These are phyloP conservation scores for Aphanomyces cochlioides DNA, from an alignment of 352 stramenopile genomes.

Conservation along the genomic window DNA sequence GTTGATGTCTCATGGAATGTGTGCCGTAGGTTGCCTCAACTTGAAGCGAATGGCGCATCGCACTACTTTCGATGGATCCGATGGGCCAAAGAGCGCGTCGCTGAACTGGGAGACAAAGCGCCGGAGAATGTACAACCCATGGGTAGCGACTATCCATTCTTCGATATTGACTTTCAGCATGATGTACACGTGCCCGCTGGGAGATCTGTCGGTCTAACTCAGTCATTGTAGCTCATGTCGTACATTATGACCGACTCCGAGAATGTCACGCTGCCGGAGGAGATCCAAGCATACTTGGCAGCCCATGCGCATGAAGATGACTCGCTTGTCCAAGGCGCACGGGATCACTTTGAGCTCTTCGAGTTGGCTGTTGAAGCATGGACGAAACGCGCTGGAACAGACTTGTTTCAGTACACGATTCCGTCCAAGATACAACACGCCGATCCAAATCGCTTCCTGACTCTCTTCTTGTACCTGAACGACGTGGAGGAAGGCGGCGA, in stretches of 20 bases:
- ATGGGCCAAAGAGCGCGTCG: conserved; percentile 61
- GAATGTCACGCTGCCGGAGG: conserved; percentile 14
- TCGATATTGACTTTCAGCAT: too few species aligned
- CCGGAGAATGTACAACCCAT: too few species aligned
- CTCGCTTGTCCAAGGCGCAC: conserved; percentile 48
- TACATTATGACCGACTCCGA: conserved; percentile 50
- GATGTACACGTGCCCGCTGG: too few species aligned
- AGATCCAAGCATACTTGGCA: conserved; percentile 35
- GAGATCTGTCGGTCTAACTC: too few species aligned
- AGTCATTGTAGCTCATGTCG: conserved; percentile 32
- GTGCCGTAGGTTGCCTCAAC: too few species aligned
- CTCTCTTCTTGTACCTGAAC: conserved; percentile 85
- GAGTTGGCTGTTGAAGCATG: conserved; percentile 46
- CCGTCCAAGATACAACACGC: conserved; percentile 21
- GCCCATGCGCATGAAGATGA: conserved; percentile 47
- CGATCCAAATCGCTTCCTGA: conserved; percentile 70
- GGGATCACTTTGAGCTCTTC: conserved; percentile 40
- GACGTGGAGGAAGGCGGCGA: conserved; percentile 77
- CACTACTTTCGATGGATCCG: conserved; percentile 68
- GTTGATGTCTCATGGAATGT: too few species aligned
- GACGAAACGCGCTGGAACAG: conserved; percentile 12
- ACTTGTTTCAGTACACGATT: conserved; percentile 19
- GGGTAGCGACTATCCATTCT: too few species aligned
- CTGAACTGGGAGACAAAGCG: too few species aligned
- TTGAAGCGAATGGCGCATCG: too few species aligned